Percentiles rank a stretch among this genome's conserved stretches.
Evolutionary conservation across 176 grass and related monocot species (phyloP).

Genomic region (Puya raimondii): DNA sequence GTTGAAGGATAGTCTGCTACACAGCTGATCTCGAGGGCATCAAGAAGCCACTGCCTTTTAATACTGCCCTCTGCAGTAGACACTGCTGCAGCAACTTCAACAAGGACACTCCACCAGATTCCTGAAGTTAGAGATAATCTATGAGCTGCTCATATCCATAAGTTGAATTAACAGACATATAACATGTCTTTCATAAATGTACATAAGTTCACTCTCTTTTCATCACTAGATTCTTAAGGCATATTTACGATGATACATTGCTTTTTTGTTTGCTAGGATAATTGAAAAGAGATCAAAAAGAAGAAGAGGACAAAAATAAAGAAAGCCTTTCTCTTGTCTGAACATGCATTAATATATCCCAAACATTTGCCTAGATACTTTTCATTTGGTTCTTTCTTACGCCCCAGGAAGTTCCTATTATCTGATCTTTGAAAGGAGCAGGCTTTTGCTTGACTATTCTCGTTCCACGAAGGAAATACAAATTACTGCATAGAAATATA

Average conservation of each 20-base stretch:
- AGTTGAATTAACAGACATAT: neutral
- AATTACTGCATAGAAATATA: neutral
- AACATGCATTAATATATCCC: neutral
- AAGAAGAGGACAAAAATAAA: neutral
- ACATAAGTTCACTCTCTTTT: neutral
- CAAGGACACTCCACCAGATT: slow-evolving; percentile 72
- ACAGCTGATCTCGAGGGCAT: slow-evolving; percentile 75
- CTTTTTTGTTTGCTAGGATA: neutral
- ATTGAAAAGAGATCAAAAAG: neutral
- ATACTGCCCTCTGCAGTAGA: slow-evolving; percentile 32
- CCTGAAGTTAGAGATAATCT: slow-evolving; percentile 34
- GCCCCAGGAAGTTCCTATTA: neutral
- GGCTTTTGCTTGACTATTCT: neutral
- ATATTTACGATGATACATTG: neutral
- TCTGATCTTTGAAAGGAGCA: neutral
- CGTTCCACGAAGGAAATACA: neutral
- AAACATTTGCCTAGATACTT: neutral
- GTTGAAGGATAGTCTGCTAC: slow-evolving; percentile 64
- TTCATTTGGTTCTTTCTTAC: neutral
- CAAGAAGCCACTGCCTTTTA: slow-evolving; percentile 82
- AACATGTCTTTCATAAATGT: neutral
- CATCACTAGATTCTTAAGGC: neutral
- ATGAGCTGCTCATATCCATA: neutral
- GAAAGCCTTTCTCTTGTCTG: neutral
- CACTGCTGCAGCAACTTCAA: slow-evolving; percentile 59